These are phyloP conservation scores for Phytophthora idaei DNA, from an alignment of 352 stramenopile genomes.

Conservation along the genomic window DNA sequence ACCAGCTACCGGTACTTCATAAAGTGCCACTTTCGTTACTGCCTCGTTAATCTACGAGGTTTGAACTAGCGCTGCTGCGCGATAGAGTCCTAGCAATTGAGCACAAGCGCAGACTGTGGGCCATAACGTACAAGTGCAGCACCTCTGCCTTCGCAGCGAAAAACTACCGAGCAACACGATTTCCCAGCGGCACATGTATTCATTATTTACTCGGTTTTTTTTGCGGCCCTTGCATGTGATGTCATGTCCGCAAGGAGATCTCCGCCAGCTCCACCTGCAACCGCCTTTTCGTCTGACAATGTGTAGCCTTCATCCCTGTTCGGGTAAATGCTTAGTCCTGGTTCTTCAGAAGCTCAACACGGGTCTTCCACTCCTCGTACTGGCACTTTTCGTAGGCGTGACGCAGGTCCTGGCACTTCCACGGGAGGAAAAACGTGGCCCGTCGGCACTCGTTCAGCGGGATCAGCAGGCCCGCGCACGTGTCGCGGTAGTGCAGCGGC, in stretches of 20 bases:
- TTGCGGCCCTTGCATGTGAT: slow-evolving; percentile 2
- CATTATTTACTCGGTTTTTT: slow-evolving; percentile 35
- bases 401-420: slow-evolving; percentile 96
- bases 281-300: slow-evolving; percentile 5
- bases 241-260: neutral
- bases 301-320: slow-evolving; percentile 4
- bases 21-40: slow-evolving; percentile 1
- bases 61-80: neutral
- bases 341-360: slow-evolving; percentile 83
- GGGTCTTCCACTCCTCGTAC: slow-evolving; percentile 94
- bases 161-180: slow-evolving; percentile 7
- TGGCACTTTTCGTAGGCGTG: slow-evolving; percentile 99
- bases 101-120: neutral
- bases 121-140: neutral
- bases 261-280: slow-evolving; percentile 10
- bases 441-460: slow-evolving; percentile 96
- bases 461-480: slow-evolving; percentile 95
- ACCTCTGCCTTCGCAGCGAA: slow-evolving; percentile 12
- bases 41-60: neutral
- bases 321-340: slow-evolving; percentile 41
- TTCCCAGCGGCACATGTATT: slow-evolving; percentile 32
- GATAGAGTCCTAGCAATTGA: slow-evolving; percentile 23
- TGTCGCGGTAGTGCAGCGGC: slow-evolving; percentile 95
- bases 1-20: slow-evolving; percentile 14
- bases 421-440: slow-evolving; percentile 93